Percentiles rank a stretch among this genome's conserved stretches.
Conservation (phyloP, 495 filamentous ascomycete species). For the Annulohypoxylon nitens region DNA sequence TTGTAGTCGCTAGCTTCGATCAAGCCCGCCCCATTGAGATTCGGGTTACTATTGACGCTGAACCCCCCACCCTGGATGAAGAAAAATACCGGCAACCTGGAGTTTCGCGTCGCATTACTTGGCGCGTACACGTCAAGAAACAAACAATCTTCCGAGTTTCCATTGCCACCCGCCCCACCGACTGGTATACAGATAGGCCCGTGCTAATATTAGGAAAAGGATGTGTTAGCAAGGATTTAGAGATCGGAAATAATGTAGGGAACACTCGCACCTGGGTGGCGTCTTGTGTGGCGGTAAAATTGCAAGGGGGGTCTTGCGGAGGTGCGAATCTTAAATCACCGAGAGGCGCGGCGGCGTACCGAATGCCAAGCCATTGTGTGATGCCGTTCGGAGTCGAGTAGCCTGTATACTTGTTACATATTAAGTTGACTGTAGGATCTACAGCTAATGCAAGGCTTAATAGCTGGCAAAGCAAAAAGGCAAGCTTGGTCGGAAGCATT, state of each 20-base stretch:
- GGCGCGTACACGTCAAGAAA: conserved; percentile 77
- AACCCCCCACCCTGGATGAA: conserved; percentile 80
- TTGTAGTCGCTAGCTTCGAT: conserved; percentile 67
- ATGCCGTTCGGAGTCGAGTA: conserved; percentile 55
- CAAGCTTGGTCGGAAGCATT: conserved; percentile 33
- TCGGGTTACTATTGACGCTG: conserved; percentile 67
- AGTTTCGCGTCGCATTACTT: conserved; percentile 56
- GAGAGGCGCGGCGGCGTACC: conserved; percentile 72
- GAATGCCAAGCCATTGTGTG: conserved; percentile 74
- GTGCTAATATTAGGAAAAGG: conserved; percentile 35
- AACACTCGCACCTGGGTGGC: conserved; percentile 38
- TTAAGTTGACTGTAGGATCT: conserved; percentile 38
- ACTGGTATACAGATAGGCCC: conserved; percentile 45
- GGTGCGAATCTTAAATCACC: conserved; percentile 70
- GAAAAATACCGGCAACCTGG: conserved; percentile 71
- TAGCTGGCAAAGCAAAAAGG: conserved; percentile 40
- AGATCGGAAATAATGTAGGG: not conserved
- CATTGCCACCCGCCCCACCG: not conserved
- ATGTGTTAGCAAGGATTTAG: conserved; percentile 7
- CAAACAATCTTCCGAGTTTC: conserved; percentile 66
- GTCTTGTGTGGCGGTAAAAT: conserved; percentile 25
- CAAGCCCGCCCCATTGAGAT: conserved; percentile 68
- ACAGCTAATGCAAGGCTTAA: conserved; percentile 28
- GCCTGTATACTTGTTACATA: conserved; percentile 47
- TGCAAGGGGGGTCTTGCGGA: conserved; percentile 64